Percentiles rank a stretch among this genome's conserved stretches.
phyloP scores from a whole-genome alignment of 225 moss, liverwort and hornwort genomes.

The Takakia lepidozioides region DNA sequence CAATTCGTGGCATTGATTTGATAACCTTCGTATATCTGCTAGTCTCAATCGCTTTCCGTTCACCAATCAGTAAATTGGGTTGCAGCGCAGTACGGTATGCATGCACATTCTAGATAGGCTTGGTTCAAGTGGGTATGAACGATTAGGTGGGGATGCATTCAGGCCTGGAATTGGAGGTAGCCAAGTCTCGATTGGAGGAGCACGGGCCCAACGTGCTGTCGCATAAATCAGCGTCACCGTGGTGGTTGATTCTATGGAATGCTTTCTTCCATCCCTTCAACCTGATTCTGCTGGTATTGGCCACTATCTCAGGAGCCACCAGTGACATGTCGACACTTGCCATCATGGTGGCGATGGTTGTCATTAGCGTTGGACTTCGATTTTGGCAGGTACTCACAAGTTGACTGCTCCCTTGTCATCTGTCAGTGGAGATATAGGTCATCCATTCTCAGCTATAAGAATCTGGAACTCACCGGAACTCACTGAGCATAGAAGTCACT shows the following conservation, averaged over 20 bases:
- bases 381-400: constrained; percentile 25
- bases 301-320: constrained; percentile 16
- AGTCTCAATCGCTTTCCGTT: neutral
- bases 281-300: constrained; percentile 18
- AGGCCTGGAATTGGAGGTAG: constrained; percentile 4
- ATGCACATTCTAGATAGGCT: no score
- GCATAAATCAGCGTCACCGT: constrained; percentile 16
- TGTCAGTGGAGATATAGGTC: neutral
- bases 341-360: constrained; percentile 24
- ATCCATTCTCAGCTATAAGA: neutral
- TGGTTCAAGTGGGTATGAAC: neutral
- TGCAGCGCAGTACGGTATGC: neutral
- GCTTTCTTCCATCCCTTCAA: constrained; percentile 27
- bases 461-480: neutral
- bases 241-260: constrained; percentile 22
- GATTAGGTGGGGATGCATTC: no score
- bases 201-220: constrained; percentile 19
- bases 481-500: no score
- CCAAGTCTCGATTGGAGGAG: constrained; percentile 16
- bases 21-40: no score
- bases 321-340: constrained; percentile 17
- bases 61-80: neutral
- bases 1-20: no score
- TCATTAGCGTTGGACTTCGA: constrained; percentile 24
- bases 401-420: neutral